These are phyloP conservation scores for Chenopodium suecicum DNA, from an alignment of 148 eudicot species.

Conservation along the genomic window DNA sequence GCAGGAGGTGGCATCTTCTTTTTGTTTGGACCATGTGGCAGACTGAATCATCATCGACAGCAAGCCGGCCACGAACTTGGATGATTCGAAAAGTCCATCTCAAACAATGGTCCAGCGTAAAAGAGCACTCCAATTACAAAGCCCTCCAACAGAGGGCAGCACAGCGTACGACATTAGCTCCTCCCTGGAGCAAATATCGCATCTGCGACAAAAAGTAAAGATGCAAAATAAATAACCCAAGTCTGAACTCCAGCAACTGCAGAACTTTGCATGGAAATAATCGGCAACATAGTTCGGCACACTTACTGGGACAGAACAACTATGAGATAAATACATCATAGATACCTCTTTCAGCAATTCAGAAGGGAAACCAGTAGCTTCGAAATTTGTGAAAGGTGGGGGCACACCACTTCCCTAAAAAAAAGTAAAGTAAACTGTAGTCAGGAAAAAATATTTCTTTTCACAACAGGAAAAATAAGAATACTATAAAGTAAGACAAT, in stretches of 20 bases:
- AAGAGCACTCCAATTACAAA: slow-evolving; percentile 66
- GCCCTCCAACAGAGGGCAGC: slow-evolving; percentile 70
- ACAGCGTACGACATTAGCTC: slow-evolving; percentile 99
- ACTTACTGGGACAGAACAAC: slow-evolving; percentile 30
- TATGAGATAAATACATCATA: slow-evolving; percentile 13
- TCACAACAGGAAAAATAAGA: background rate
- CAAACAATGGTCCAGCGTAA: slow-evolving; percentile 59
- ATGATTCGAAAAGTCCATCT: slow-evolving; percentile 79
- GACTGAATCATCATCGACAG: slow-evolving; percentile 76
- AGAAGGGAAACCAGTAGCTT: slow-evolving; percentile 73
- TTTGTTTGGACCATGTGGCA: slow-evolving; percentile 70
- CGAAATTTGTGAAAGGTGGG: slow-evolving; percentile 73
- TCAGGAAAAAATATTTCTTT: background rate
- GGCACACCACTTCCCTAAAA: slow-evolving; percentile 76
- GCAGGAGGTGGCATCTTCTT: slow-evolving; percentile 79
- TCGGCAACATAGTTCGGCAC: slow-evolving; percentile 27
- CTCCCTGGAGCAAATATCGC: slow-evolving; percentile 99
- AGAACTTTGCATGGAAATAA: slow-evolving; percentile 37
- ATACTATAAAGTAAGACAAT: background rate
- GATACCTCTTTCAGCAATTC: slow-evolving; percentile 84
- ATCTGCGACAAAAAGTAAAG: slow-evolving; percentile 81
- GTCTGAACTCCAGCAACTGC: slow-evolving; percentile 51
- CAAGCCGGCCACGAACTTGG: slow-evolving; percentile 62
- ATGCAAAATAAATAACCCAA: slow-evolving; percentile 53
- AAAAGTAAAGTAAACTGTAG: background rate